Conservation (phyloP, 1,284 basidiomycete genomes). For the Gomphus sp. region DNA sequence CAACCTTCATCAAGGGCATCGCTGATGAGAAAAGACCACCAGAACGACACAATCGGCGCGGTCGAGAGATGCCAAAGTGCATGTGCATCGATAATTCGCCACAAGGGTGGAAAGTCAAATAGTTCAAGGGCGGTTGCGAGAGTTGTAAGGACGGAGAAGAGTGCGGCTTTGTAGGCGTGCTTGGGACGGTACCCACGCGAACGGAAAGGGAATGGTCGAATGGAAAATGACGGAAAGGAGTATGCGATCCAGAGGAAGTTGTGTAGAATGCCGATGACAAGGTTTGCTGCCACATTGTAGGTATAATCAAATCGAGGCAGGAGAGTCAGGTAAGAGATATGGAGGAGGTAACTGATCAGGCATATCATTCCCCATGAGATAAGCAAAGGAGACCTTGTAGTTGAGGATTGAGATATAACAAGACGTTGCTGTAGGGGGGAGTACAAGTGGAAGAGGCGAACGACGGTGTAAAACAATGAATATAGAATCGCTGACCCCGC, state of each 20-base stretch:
- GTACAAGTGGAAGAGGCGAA: constrained; percentile 79
- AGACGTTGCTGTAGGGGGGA: constrained; percentile 23
- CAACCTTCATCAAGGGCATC: constrained; percentile 53
- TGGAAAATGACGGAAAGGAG: constrained; percentile 44
- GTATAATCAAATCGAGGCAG: constrained; percentile 86
- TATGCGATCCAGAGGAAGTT: constrained; percentile 83
- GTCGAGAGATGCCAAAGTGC: constrained; percentile 92
- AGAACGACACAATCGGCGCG: constrained; percentile 66
- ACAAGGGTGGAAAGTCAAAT: constrained; percentile 84
- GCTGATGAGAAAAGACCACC: constrained; percentile 76
- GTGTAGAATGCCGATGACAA: constrained; percentile 57
- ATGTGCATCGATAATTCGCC: constrained; percentile 83
- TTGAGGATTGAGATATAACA: constrained; percentile 11
- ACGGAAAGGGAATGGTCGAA: constrained; percentile 45
- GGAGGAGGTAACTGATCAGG: constrained; percentile 45
- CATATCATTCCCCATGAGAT: constrained; percentile 38
- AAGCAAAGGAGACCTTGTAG: constrained; percentile 10
- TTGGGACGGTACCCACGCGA: constrained; percentile 37
- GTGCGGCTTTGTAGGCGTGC: constrained; percentile 43
- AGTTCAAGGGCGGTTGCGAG: constrained; percentile 78
- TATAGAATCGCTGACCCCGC: constrained; percentile 78
- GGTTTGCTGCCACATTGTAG: constrained; percentile 90
- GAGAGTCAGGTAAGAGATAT: constrained; percentile 72
- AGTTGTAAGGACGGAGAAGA: constrained; percentile 66
- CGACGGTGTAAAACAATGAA: constrained; percentile 62